A percentile compares a stretch with the other conserved stretches of the same genome.
Evolutionary conservation across 176 grass and related monocot species (phyloP).

Genomic region (Raddia guianensis): DNA sequence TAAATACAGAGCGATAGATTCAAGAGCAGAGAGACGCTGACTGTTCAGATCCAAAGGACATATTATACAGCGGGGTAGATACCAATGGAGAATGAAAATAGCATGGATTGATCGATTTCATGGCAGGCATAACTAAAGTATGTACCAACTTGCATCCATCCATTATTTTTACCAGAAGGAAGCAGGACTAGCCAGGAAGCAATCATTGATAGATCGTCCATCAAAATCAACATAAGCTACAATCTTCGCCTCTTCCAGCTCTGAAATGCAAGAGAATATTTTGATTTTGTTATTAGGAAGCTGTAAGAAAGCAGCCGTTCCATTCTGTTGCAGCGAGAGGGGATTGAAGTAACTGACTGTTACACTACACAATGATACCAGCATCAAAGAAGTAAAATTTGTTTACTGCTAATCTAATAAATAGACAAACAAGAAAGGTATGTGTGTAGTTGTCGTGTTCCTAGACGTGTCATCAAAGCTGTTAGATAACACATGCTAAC

Average conservation of each 20-base stretch:
- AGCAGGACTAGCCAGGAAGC: constrained; percentile 9
- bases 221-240: constrained; percentile 11
- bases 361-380: background rate
- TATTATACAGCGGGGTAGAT: constrained; percentile 47
- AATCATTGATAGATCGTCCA: constrained; percentile 32
- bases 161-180: constrained; percentile 30
- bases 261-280: constrained; percentile 44
- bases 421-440: background rate
- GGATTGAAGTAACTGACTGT: background rate
- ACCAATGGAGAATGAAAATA: constrained; percentile 31
- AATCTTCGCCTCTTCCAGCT: constrained; percentile 23
- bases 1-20: constrained; percentile 46
- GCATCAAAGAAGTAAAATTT: constrained; percentile 1
- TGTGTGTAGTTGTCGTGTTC: background rate
- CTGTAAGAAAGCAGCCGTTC: background rate
- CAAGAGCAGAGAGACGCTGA: constrained; percentile 42
- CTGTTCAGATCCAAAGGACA: constrained; percentile 53
- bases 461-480: constrained; percentile 8
- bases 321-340: background rate
- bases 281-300: constrained; percentile 16
- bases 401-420: background rate
- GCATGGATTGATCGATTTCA: constrained; percentile 25
- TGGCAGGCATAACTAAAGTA: constrained; percentile 36
- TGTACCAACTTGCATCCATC: constrained; percentile 26
- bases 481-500: background rate